These are phyloP conservation scores for Hymenoscyphus occultus DNA, from an alignment of 2,329 filamentous ascomycete species.

Conservation along the genomic window DNA sequence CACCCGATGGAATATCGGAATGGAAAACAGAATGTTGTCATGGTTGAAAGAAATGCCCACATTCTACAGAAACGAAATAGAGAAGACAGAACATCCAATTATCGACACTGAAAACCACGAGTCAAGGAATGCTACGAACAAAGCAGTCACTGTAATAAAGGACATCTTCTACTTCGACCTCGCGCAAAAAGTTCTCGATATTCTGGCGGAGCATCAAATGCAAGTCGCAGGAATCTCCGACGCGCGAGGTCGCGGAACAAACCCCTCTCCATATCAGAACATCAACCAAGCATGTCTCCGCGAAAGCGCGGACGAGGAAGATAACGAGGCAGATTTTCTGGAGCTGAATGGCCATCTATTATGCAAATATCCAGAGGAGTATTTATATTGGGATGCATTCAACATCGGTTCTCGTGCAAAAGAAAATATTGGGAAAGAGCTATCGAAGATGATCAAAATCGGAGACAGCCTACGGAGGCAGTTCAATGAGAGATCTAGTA, in stretches of 20 bases:
- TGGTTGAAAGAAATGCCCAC: conserved; percentile 40
- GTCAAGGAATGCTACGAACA: background rate
- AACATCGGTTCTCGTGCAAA: conserved; percentile 42
- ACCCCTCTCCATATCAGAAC: conserved; percentile 23
- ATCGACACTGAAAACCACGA: background rate
- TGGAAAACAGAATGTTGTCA: conserved; percentile 41
- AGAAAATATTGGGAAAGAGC: conserved; percentile 34
- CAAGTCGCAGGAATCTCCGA: conserved; percentile 43
- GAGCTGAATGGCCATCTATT: conserved; percentile 29
- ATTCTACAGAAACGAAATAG: background rate
- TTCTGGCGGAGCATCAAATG: conserved; percentile 49
- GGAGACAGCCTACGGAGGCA: conserved; percentile 22
- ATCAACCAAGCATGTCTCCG: conserved; percentile 29
- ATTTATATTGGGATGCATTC: conserved; percentile 53
- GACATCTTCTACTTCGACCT: conserved; percentile 44
- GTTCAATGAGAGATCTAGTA: conserved; percentile 2
- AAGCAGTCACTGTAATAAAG: conserved; percentile 18
- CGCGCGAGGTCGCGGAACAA: conserved; percentile 43
- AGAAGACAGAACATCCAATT: background rate
- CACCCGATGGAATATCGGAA: conserved; percentile 46
- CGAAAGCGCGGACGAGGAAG: conserved; percentile 23
- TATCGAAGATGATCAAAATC: conserved; percentile 28
- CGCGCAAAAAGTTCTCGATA: conserved; percentile 42
- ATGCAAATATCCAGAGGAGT: conserved; percentile 42
- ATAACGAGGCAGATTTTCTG: conserved; percentile 10